Evolutionary conservation across 306 rosid species (phyloP), one percentile per base, ranked within the genome.

Genomic region (Argentina anserina): DNA sequence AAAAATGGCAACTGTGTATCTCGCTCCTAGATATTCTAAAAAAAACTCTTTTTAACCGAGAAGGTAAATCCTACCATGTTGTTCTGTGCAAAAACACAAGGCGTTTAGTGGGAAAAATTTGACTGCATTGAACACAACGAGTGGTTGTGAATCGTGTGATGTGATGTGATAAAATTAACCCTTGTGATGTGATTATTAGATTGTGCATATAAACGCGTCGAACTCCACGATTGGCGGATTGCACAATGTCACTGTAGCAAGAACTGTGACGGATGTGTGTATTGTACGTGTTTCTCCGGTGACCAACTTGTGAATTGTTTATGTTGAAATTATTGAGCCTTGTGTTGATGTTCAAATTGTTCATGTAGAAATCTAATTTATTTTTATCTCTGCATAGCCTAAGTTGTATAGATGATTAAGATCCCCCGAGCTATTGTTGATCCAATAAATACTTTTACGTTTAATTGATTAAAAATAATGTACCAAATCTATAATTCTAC

Each of bases 161-260:
- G 53, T 47, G 53, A 47, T 49, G 56, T 3, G 3, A 49, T 20
- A 18, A 33, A 49, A 49, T 49, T n/a, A 0, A 17, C 4, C 8
- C 18, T 7, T 18, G 55, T 49, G 55, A 18, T 49, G 55, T 49
- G 55, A 49, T 49, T 47, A 47, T 41, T 43, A 43, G 17, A 8
- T 2, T 1, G 33, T 3, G 34, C 3, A 56, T 2, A 56, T 25
- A 26, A 56, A 79, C 75, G 68, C 66, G 84, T 61, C 78, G 13
- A 40, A 2, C 46, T 58, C 78, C 79, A 67, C 75, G 61, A 73
- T 76, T 79, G 78, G 74, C 82, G 82, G 81, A 72, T 13, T 60
- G 20, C 45, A 47, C 79, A 40, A 62, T 60, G 55, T 1, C 26
- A 28, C 14, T 23, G 33, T 39, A 39, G 20, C 12, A 13, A 0